Base-by-base conservation (phyloP, 2,329 filamentous ascomycete genomes). In the Myrmaecium sp. region DNA sequence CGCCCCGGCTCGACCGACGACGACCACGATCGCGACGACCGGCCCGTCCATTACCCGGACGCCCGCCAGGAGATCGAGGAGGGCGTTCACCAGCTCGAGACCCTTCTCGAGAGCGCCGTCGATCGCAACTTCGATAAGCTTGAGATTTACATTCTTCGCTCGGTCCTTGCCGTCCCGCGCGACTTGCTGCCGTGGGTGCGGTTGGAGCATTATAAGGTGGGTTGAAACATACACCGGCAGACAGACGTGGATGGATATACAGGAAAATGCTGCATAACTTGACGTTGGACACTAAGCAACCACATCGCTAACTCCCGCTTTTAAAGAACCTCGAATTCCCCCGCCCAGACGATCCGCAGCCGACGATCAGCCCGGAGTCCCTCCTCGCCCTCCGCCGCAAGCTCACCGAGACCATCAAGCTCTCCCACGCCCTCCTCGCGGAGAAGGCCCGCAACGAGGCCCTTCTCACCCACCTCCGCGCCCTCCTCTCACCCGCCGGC, bases 61-160 rank as follows among this genome's bases (percentile, higher is more conserved):
- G 59, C 61, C 16, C 55, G 61, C 29, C 53, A 68, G 34, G 84
- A 98, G 52, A 80, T 98, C 35, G 83, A 93, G 45, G 74, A 82
- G 45, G 89, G 89, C 9, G 52, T 59, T 14, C 44, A 60, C 17
- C 54, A 62, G 43, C 47, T 63, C 4, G 59, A 63, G 42, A 60
- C 54, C 30, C 43, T 63, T 16, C 54, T 63, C 30, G 57, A 61
- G 34, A 51, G 55, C 33, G 58, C 57, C 0, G 51, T 62, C 5
- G 59, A 63, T 35, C 54, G 52, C 40, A 61, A 62, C 31, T 62
- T 63, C 33, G 59, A 63, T 42, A 57, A 57, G 27, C 44, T 62
- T 30, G 59, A 63, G 58, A 78, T 98, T 30, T 94, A 86, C 56
- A 75, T 82, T 27, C 63, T 98, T 59, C 65, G 82, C 37, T 94